Percentiles rank a stretch among this genome's conserved stretches.
Conservation (phyloP, 1,284 basidiomycete genomes). For the Ustilago nuda region DNA sequence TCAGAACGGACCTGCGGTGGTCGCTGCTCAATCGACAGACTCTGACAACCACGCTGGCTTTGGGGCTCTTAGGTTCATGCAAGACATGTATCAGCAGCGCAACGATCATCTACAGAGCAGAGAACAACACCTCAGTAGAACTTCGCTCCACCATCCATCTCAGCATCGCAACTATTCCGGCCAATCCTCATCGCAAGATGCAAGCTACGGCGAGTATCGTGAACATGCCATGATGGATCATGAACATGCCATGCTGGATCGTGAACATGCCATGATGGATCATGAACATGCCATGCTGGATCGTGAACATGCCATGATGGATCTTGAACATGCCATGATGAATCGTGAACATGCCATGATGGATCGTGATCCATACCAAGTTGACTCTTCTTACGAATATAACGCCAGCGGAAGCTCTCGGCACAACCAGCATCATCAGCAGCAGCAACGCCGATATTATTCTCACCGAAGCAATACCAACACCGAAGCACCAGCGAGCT, state of each 20-base stretch:
- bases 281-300: no score
- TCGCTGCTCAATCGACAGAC: neutral
- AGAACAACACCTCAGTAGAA: neutral
- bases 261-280: no score
- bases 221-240: neutral
- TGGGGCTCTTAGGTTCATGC: slow-evolving; percentile 44
- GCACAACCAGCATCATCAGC: neutral
- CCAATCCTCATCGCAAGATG: slow-evolving; percentile 2
- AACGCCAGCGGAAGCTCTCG: neutral
- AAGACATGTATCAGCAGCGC: slow-evolving; percentile 35
- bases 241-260: neutral
- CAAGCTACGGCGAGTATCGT: slow-evolving; percentile 1
- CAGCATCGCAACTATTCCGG: slow-evolving; percentile 6
- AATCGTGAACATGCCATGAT: neutral
- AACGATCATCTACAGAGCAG: slow-evolving; percentile 1
- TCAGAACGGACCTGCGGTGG: slow-evolving; percentile 5
- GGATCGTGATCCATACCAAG: neutral
- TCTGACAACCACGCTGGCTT: slow-evolving; percentile 49
- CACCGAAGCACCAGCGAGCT: neutral
- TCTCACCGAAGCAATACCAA: neutral
- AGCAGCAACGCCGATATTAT: neutral
- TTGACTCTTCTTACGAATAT: neutral
- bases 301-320: neutral
- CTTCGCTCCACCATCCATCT: slow-evolving; percentile 5
- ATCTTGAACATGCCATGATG: neutral